These are phyloP conservation scores for Lactifluus subvellereus DNA, from an alignment of 768 basidiomycete genomes.

Conservation along the genomic window DNA sequence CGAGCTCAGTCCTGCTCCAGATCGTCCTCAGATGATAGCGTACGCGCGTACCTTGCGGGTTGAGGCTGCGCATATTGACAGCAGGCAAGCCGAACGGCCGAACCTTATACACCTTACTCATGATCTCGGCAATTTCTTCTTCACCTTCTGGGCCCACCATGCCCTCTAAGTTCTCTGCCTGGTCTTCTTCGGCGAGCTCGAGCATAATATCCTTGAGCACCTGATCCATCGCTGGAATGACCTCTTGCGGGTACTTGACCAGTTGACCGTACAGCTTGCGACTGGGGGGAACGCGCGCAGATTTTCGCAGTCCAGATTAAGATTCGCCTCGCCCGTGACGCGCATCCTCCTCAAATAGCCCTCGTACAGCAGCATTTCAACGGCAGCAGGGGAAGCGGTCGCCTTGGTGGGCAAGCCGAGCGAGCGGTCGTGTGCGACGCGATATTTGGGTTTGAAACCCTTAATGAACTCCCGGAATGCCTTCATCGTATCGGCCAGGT, in stretches of 20 bases:
- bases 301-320: constrained; percentile 88
- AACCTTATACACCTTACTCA: constrained; percentile 85
- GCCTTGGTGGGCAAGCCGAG: constrained; percentile 46
- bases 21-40: background rate
- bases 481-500: constrained; percentile 86
- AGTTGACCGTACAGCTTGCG: constrained; percentile 82
- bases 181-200: constrained; percentile 78
- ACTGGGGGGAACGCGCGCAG: constrained; percentile 80
- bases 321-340: constrained; percentile 83
- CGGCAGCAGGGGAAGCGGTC: constrained; percentile 57
- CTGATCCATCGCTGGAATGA: constrained; percentile 96
- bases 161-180: constrained; percentile 60
- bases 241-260: constrained; percentile 92
- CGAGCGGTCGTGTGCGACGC: constrained; percentile 63
- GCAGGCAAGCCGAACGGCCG: constrained; percentile 80
- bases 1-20: background rate
- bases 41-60: constrained; percentile 68
- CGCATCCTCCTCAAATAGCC: constrained; percentile 79
- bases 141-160: constrained; percentile 73
- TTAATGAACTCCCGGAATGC: constrained; percentile 83
- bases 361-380: constrained; percentile 70
- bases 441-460: constrained; percentile 91
- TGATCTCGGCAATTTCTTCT: constrained; percentile 84
- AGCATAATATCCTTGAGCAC: constrained; percentile 91
- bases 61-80: constrained; percentile 92